Conservation (phyloP, 768 basidiomycete genomes). For the Boletus subparvulus region DNA sequence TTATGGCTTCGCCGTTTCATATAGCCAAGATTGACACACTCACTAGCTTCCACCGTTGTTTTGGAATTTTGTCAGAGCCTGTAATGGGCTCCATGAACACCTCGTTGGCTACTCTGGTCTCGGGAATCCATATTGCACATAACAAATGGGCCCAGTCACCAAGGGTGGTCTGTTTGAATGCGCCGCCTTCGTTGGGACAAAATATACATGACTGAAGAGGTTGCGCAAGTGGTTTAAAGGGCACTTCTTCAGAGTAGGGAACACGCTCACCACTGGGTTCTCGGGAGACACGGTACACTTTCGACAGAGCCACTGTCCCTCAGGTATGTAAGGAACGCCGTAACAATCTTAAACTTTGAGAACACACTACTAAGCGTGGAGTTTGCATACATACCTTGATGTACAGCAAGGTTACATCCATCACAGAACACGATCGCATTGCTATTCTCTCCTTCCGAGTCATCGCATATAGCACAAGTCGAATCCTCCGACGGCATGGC, state of each 20-base stretch:
- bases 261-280: conserved; percentile 77
- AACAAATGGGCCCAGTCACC: conserved; percentile 96
- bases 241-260: not conserved
- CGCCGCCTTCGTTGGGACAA: conserved; percentile 95
- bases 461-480: conserved; percentile 95
- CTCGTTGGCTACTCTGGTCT: conserved; percentile 88
- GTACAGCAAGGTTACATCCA: conserved; percentile 98
- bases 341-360: conserved; percentile 78
- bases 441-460: conserved; percentile 97
- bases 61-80: conserved; percentile 82
- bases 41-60: conserved; percentile 92
- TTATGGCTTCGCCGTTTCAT: not conserved
- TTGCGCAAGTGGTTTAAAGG: not conserved
- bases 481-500: conserved; percentile 93
- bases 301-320: conserved; percentile 98
- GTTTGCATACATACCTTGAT: conserved; percentile 71
- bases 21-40: conserved; percentile 29
- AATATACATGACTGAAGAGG: conserved; percentile 77
- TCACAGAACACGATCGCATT: conserved; percentile 99
- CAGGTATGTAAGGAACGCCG: conserved; percentile 98
- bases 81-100: conserved; percentile 99
- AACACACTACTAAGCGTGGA: not conserved
- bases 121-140: conserved; percentile 97
- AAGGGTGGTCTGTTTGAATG: conserved; percentile 93
- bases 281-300: conserved; percentile 99